These are phyloP conservation scores for Wilhelminamyces savonicus DNA, from an alignment of 805 yeast genomes.

Conservation along the genomic window DNA sequence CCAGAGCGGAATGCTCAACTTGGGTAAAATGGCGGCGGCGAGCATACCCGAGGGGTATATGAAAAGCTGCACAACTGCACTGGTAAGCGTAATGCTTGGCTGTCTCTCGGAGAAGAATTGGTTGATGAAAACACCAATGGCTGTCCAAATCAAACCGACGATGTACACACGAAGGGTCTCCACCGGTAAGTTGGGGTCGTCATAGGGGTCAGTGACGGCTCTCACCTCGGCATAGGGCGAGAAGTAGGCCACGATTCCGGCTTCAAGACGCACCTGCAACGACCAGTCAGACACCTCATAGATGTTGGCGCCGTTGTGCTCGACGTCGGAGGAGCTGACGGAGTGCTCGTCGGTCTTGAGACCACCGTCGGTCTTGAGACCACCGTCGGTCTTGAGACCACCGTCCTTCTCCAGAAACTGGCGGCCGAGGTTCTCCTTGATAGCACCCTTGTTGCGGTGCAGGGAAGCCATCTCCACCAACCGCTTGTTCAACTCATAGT, in stretches of 20 bases:
- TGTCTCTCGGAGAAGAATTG: conserved; percentile 11
- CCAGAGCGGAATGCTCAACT: conserved; percentile 19
- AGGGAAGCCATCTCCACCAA: conserved; percentile 5
- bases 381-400: not conserved
- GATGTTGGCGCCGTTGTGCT: no score
- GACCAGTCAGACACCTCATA: conserved; percentile 4
- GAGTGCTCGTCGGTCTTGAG: not conserved
- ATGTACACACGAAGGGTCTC: conserved; percentile 32
- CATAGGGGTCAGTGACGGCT: conserved; percentile 20
- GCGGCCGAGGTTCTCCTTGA: no score
- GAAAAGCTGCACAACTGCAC: conserved; percentile 11
- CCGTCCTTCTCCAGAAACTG: no score
- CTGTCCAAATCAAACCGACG: conserved; percentile 25
- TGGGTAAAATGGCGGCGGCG: conserved; percentile 27
- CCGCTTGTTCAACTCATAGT: conserved; percentile 22
- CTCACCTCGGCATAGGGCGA: conserved; percentile 29
- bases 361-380: not conserved
- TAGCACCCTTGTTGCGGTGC: not conserved
- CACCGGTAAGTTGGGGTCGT: conserved; percentile 17
- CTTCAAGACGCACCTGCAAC: conserved; percentile 9
- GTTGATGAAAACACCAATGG: conserved; percentile 9
- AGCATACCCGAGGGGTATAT: conserved; percentile 22
- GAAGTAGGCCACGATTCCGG: conserved; percentile 11
- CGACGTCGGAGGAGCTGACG: not conserved
- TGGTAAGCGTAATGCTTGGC: conserved; percentile 7